Percentiles rank a stretch among this genome's conserved stretches.
phyloP scores from a whole-genome alignment of 495 filamentous ascomycete species.

The Tetracladium setigerum region DNA sequence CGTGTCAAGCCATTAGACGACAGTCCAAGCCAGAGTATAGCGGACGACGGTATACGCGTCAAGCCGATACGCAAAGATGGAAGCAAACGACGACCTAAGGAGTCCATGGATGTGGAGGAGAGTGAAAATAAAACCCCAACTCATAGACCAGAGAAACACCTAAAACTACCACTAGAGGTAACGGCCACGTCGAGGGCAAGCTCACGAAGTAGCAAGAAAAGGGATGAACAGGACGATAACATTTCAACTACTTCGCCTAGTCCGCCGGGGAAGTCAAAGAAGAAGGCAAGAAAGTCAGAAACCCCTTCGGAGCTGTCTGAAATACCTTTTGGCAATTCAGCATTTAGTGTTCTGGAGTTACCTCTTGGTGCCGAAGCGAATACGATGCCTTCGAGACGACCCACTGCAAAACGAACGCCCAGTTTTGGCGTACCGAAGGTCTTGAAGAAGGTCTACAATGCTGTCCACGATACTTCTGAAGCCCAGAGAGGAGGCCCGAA shows the following conservation, averaged over 20 bases:
- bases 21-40: slow-evolving; percentile 8
- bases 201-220: not conserved
- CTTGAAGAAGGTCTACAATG: slow-evolving; percentile 45
- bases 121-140: slow-evolving; percentile 6
- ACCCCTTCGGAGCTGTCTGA: slow-evolving; percentile 35
- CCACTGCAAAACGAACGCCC: slow-evolving; percentile 13
- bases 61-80: slow-evolving; percentile 22
- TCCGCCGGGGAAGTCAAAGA: slow-evolving; percentile 11
- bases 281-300: slow-evolving; percentile 9
- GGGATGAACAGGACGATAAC: slow-evolving; percentile 10
- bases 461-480: slow-evolving; percentile 42
- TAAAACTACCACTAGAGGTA: slow-evolving; percentile 3
- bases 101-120: not conserved
- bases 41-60: slow-evolving; percentile 24
- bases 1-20: slow-evolving; percentile 19
- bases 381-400: slow-evolving; percentile 13
- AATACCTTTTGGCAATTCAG: slow-evolving; percentile 47
- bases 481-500: slow-evolving; percentile 38
- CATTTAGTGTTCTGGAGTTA: slow-evolving; percentile 50
- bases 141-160: slow-evolving; percentile 9
- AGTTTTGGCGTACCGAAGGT: slow-evolving; percentile 38
- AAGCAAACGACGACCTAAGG: slow-evolving; percentile 21
- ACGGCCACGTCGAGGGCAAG: slow-evolving; percentile 1
- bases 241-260: slow-evolving; percentile 9
- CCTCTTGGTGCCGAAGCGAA: slow-evolving; percentile 34